Base-by-base conservation (phyloP, 2,329 filamentous ascomycete genomes). In the Cercospora citrullina region DNA sequence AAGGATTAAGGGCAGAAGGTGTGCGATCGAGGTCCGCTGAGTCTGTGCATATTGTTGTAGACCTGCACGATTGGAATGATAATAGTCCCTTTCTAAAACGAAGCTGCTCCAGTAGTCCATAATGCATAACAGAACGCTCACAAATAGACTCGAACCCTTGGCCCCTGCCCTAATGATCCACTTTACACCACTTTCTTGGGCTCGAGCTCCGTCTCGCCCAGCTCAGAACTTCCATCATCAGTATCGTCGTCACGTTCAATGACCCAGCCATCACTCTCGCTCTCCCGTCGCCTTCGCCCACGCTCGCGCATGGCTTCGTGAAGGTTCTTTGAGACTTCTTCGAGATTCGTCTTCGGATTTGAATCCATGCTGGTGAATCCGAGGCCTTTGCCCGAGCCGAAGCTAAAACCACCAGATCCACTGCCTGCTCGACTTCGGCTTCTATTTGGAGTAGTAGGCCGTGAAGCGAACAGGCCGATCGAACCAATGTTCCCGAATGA, bases 401-500 rank as follows among this genome's bases (percentile, higher is more conserved):
- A 69, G 26, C 72, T 71, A 14, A 73, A 69, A 16, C 65, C 68
- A 5, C 68, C 73, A n/a, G 68, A 66, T 39, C 62, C 62, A 57
- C 77, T 87, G 2, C 53, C 53, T 69, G 89, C 92, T 61, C 90
- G 86, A 74, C 89, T 91, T 28, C 91, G 85, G 72, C 87, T 90
- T 66, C 89, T 86, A 62, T 87, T 90, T n/a, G 93, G 89, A 62
- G 91, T 96, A n/a, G 90, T 86, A 4, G 94, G 93, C 31, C 92
- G 86, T 16, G 92, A 95, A 2, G 94, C 93, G 81, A 98, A 99
- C 81, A 99, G 90, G 69, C 91, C 92, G 72, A 97, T 90, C 60
- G 87, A 89, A 12, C 92, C 91, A 71, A 98, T 90, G 79, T 98
- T 94, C 79, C 90, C 90, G 82, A 97, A 97, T 0, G 92, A 95